Evolutionary conservation across 768 basidiomycete species (phyloP).

Genomic region (Obba rivulosa): DNA sequence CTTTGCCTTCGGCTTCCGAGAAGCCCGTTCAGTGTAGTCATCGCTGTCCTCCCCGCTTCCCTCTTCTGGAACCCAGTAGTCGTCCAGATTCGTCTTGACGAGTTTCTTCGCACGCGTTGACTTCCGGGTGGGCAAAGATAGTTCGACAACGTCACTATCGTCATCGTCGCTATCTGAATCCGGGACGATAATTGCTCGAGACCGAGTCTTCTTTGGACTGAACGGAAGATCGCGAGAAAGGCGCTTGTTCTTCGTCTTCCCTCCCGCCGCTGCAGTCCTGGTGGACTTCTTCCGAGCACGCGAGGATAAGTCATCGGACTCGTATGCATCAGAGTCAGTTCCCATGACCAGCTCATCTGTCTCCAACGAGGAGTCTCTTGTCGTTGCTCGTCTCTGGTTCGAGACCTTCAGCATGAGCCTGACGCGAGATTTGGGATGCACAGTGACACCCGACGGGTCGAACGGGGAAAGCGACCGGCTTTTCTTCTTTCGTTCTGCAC

Average conservation of each 20-base stretch:
- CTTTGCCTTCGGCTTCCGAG: conserved; percentile 12
- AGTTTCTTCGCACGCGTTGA: conserved; percentile 39
- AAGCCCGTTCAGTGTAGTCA: conserved; percentile 20
- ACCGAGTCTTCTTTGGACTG: conserved; percentile 60
- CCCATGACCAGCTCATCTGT: conserved; percentile 12
- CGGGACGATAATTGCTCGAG: conserved; percentile 26
- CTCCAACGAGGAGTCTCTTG: conserved; percentile 7
- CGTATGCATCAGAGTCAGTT: conserved; percentile 9
- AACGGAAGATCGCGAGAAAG: conserved; percentile 46
- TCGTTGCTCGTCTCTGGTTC: conserved; percentile 16
- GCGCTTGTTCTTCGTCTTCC: conserved; percentile 7
- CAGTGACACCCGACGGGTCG: conserved; percentile 52
- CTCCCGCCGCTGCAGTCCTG: conserved; percentile 10
- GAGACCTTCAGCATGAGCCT: conserved; percentile 28
- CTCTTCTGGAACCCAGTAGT: conserved; percentile 10
- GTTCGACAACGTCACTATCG: conserved; percentile 30
- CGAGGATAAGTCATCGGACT: conserved; percentile 6
- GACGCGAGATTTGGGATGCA: conserved; percentile 58
- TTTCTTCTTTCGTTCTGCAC: conserved; percentile 40
- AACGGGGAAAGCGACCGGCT: conserved; percentile 43
- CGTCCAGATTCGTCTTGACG: conserved; percentile 12
- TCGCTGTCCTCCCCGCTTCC: conserved; percentile 24
- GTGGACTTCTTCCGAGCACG: conserved; percentile 6
- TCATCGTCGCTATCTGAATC: conserved; percentile 29
- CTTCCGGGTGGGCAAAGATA: conserved; percentile 29